Conservation (phyloP, 306 rosid genomes). For the Fragaria iinumae region DNA sequence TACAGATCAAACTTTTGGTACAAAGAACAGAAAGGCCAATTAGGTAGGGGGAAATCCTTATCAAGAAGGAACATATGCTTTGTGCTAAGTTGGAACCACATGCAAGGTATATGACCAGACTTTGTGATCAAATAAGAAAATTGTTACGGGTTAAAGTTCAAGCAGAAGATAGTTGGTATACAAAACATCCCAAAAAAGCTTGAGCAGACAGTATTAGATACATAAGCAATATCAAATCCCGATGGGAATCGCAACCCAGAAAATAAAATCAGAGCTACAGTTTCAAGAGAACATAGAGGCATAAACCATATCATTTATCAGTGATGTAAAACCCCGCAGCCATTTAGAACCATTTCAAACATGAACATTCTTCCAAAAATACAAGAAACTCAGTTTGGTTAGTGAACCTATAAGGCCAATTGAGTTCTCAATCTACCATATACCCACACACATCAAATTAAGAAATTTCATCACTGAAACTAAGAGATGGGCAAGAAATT, state of each 20-base stretch:
- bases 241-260: background rate
- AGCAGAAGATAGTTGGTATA: background rate
- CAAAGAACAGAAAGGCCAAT: background rate
- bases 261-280: background rate
- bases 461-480: background rate
- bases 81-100: background rate
- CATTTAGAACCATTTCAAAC: background rate
- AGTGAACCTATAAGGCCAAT: background rate
- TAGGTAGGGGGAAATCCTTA: background rate
- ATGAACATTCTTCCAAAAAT: background rate
- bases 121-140: background rate
- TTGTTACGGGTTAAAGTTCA: background rate
- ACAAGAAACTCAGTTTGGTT: background rate
- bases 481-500: background rate
- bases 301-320: background rate
- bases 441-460: background rate
- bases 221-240: background rate
- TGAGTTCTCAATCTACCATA: background rate
- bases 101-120: background rate
- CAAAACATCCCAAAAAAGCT: background rate
- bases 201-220: background rate
- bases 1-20: background rate
- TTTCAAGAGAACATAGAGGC: background rate
- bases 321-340: background rate
- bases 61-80: background rate